Base-by-base conservation (phyloP, 2,329 filamentous ascomycete genomes). In the Thelonectria discophora region DNA sequence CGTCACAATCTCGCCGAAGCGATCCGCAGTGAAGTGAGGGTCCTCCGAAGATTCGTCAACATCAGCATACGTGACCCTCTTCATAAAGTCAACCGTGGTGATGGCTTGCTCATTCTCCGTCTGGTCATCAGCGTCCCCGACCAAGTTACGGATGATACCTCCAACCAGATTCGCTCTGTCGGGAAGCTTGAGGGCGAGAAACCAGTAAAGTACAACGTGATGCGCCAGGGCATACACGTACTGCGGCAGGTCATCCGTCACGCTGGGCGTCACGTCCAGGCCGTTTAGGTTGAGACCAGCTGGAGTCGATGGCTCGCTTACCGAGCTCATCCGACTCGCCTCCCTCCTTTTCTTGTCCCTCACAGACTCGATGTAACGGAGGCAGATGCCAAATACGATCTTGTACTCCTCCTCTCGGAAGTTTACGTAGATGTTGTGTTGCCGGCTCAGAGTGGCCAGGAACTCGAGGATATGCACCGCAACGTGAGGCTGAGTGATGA, bases 131-230 rank as follows among this genome's bases (percentile, higher is more conserved):
- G 86, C 85, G 71, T 97, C 92, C 9, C 86, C 90, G 69, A 94
- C 94, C 10, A 99, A 83, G 65, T 93, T 93, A 72, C 90, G 93
- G 11, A 91, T 90, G 65, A 99, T 97, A 92, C 93, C 97, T 27
- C 88, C 88, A 53, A 97, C 93, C 67, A 97, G 90, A 63, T 88
- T 92, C 34, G 90, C 87, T 52, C 95, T 89, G 73, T 97, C 93
- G 39, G 90, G 87, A 53, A 97, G 84, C 72, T 93, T 94, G 69
- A 99, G 77, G 1, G 93, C 91, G 68, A 99, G 84, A 74, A 98
- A 99, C 95, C 95, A 99, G 74, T 97, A 97, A 2, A 93, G 90
- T 67, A 99, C 94, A 69, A 97, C 93, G 74, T 98, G 94, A 74
- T 97, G 97, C 9, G 94, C 94, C 54, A 98, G 81, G 2, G 93